A percentile compares a stretch with the other conserved stretches of the same genome.
Conservation (phyloP, 176 grass and related monocot genomes). For the Triticum monococcum region DNA sequence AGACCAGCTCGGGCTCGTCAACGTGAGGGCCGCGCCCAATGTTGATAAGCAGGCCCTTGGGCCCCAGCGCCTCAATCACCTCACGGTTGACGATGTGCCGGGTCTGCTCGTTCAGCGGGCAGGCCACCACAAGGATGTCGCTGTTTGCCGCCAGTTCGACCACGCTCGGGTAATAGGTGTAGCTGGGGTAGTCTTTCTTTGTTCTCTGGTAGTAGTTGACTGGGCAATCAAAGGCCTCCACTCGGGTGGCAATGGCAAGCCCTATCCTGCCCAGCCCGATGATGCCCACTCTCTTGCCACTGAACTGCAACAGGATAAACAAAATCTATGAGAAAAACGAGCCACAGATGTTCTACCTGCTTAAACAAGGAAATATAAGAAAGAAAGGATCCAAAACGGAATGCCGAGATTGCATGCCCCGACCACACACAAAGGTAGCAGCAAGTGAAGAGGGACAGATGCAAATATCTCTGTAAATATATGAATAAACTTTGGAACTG, state of each 20-base stretch:
- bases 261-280: constrained; percentile 89
- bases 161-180: constrained; percentile 57
- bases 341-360: neutral
- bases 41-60: constrained; percentile 80
- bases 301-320: constrained; percentile 59
- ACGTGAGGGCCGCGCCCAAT: constrained; percentile 79
- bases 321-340: constrained; percentile 1
- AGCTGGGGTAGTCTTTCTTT: constrained; percentile 50
- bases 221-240: constrained; percentile 73
- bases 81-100: constrained; percentile 75
- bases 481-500: neutral
- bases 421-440: neutral
- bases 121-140: constrained; percentile 69
- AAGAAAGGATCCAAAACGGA: neutral
- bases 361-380: neutral
- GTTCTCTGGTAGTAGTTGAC: constrained; percentile 72
- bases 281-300: constrained; percentile 88
- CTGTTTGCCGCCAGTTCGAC: constrained; percentile 66
- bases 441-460: neutral
- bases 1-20: constrained; percentile 71
- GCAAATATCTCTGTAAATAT: neutral
- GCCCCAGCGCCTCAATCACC: constrained; percentile 74
- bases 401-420: neutral
- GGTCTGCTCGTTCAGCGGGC: constrained; percentile 66
- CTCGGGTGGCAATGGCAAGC: constrained; percentile 55